phyloP scores from a whole-genome alignment of 768 basidiomycete species.

The Auriscalpium microsporum region DNA sequence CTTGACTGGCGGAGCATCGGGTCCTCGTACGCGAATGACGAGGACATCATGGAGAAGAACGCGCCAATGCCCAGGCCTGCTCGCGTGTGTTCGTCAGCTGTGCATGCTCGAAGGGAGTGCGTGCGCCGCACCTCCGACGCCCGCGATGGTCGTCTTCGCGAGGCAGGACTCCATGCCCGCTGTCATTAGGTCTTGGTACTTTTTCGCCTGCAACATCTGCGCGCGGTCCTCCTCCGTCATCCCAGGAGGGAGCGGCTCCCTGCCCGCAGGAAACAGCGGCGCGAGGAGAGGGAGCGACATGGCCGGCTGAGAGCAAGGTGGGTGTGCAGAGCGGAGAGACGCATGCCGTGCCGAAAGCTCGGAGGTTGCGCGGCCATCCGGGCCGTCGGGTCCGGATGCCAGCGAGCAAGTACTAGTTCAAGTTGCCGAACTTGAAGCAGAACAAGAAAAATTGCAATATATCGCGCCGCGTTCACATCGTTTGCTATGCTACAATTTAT shows the following conservation, averaged over 20 bases:
- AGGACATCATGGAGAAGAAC: conserved; percentile 94
- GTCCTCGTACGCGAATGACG: conserved; percentile 93
- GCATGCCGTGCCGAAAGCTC: too few relatives aligned
- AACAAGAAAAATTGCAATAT: too few relatives aligned
- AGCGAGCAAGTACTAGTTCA: too few relatives aligned
- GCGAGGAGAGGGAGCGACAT: conserved; percentile 35
- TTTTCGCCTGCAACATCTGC: conserved; percentile 58
- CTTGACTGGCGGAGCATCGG: conserved; percentile 66
- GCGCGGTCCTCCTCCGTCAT: conserved; percentile 71
- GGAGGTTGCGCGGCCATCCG: too few relatives aligned
- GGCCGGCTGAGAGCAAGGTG: not conserved
- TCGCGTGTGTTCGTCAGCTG: not conserved
- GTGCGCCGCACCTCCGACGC: conserved; percentile 61
- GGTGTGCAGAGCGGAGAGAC: too few relatives aligned
- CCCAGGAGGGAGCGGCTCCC: conserved; percentile 82
- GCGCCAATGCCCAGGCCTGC: conserved; percentile 90
- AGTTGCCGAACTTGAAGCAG: too few relatives aligned
- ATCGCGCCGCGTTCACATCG: too few relatives aligned
- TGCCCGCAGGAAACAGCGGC: conserved; percentile 77
- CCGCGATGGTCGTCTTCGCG: conserved; percentile 73
- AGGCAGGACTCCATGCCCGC: conserved; percentile 82
- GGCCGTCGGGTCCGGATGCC: too few relatives aligned
- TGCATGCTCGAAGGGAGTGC: not conserved
- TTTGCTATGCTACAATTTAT: too few relatives aligned
- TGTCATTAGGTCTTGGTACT: conserved; percentile 64